Evolutionary conservation across 805 yeast species (phyloP).

Genomic region (Tanozyma kutaoensis): DNA sequence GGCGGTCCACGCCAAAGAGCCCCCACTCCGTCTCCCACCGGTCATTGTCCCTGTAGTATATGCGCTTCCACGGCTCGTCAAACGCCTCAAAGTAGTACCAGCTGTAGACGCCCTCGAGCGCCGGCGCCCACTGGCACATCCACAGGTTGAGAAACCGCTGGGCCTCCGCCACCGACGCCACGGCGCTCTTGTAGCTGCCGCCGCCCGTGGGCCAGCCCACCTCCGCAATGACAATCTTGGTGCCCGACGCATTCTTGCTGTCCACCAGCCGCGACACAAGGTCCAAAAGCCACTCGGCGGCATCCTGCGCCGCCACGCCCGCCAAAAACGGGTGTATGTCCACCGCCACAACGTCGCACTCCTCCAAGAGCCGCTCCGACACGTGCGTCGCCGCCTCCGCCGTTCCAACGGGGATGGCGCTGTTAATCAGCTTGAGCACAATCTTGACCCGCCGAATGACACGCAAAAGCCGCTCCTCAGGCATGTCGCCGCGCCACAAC

Average conservation of each 20-base stretch:
- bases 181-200: slow-evolving; percentile 31
- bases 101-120: slow-evolving; percentile 18
- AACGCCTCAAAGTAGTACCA: slow-evolving; percentile 61
- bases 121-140: slow-evolving; percentile 33
- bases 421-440: slow-evolving; percentile 17
- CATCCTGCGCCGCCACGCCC: slow-evolving; percentile 34
- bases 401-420: slow-evolving; percentile 44
- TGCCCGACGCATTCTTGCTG: slow-evolving; percentile 9
- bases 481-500: slow-evolving; percentile 36
- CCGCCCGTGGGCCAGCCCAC: slow-evolving; percentile 67
- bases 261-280: slow-evolving; percentile 23
- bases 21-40: slow-evolving; percentile 71
- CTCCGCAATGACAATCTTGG: slow-evolving; percentile 37
- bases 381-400: slow-evolving; percentile 43
- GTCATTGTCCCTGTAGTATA: slow-evolving; percentile 33
- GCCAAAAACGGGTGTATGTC: slow-evolving; percentile 60
- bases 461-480: slow-evolving; percentile 18
- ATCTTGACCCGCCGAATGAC: slow-evolving; percentile 29
- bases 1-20: slow-evolving; percentile 35
- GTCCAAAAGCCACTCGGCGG: slow-evolving; percentile 41
- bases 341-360: slow-evolving; percentile 46
- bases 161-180: slow-evolving; percentile 30
- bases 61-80: slow-evolving; percentile 59
- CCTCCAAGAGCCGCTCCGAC: slow-evolving; percentile 20
- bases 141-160: slow-evolving; percentile 38